Evolutionary conservation across 1,284 basidiomycete genomes (phyloP).

Genomic region (Xerocomus nothofagi): DNA sequence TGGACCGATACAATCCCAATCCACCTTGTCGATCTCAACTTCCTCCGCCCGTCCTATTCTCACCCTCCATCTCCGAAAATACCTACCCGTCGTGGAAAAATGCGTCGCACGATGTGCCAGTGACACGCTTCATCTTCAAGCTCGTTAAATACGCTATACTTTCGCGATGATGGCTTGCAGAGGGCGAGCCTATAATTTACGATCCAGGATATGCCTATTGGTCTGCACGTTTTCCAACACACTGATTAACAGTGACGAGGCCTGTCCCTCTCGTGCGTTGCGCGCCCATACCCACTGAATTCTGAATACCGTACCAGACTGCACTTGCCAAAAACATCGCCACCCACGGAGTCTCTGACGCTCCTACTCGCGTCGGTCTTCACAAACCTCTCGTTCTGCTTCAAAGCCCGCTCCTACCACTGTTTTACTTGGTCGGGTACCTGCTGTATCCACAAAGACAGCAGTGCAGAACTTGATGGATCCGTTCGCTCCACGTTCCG

Average conservation of each 20-base stretch:
- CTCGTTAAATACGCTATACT: conserved; percentile 12
- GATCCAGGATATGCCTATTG: conserved; percentile 5
- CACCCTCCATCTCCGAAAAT: conserved; percentile 5
- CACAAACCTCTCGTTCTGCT: conserved; percentile 10
- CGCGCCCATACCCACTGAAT: background rate
- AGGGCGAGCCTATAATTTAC: conserved; percentile 10
- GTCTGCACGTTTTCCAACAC: background rate
- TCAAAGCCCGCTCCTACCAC: conserved; percentile 8
- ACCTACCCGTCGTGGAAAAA: background rate
- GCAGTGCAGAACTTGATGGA: conserved; percentile 15
- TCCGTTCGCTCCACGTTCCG: conserved; percentile 19
- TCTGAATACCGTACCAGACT: background rate
- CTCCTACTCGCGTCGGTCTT: background rate
- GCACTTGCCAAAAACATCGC: background rate
- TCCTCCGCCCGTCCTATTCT: conserved; percentile 7
- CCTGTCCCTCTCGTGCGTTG: background rate
- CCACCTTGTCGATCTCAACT: conserved; percentile 10
- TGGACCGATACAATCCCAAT: no score
- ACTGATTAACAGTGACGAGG: conserved; percentile 5
- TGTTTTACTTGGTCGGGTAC: conserved; percentile 16
- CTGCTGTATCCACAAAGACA: conserved; percentile 12
- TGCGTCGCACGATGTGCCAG: background rate
- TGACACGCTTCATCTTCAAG: conserved; percentile 3
- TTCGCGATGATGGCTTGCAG: conserved; percentile 11
- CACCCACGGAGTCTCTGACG: background rate